Evolutionary conservation across 202 grass and related monocot genomes (phyloP), one percentile per base, ranked within the genome.

Genomic region (Elaeis oleifera): DNA sequence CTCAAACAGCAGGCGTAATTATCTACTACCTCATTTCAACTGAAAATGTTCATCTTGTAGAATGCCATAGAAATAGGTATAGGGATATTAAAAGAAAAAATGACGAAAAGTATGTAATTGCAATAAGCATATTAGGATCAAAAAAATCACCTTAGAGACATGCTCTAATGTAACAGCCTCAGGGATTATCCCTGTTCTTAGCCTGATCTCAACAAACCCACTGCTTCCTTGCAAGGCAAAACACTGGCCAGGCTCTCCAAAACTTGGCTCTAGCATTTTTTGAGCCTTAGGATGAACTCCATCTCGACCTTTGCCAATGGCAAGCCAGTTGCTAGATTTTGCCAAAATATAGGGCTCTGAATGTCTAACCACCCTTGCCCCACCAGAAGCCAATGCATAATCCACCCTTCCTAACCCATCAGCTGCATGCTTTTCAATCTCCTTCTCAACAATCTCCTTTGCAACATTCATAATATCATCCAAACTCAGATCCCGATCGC

Each of bases 331-430:
- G 13, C 18, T 68, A 48, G 53, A 68, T 5, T 68, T 68, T 16
- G 28, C 52, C 3, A 53, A 5, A 68, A 56, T 28, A 29, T 56
- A 68, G 13, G 65, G 65, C 65, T 56, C n/a, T 68, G 65, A 68
- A 56, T 68, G 52, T 24, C 28, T 23, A 68, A 68, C 36, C n/a
- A 68, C 53, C 52, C 29, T 68, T 56, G 65, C 65, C 13, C 65
- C 65, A 16, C 65, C 65, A 44, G 65, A 68, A 54, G 52, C 52
- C 65, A 68, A 56, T 39, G 65, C 65, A 68, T 68, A 68, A 68
- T 68, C 65, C 31, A 68, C 52, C 65, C n/a, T 56, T 56, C 65
- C 65, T 23, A 68, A 23, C 52, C 65, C 65, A 56, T 68, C 65
- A 22, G 65, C 65, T 56, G 65, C 52, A 68, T 68, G 65, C 28